A percentile compares a stretch with the other conserved stretches of the same genome.
These are phyloP conservation scores for Ascocoryne sarcoides DNA, from an alignment of 2,329 filamentous ascomycete species.

Conservation along the genomic window DNA sequence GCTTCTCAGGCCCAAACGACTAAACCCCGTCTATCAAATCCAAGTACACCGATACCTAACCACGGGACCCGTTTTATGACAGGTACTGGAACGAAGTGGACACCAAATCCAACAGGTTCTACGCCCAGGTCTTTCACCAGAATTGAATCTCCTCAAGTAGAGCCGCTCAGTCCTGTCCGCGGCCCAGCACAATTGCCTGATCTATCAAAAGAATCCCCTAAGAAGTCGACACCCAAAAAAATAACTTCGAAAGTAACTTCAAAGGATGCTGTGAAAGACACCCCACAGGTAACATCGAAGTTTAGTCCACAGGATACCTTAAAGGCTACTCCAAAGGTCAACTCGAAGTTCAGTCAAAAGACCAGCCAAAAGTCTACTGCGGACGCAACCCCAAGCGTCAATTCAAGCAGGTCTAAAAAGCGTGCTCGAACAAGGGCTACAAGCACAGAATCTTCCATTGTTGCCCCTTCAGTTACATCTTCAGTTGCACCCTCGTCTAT, in stretches of 20 bases:
- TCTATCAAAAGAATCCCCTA: constrained; percentile 12
- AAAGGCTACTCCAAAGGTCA: too few relatives aligned
- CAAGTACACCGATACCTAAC: constrained; percentile 20
- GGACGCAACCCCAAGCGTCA: not conserved
- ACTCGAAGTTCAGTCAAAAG: too few relatives aligned
- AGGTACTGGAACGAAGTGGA: constrained; percentile 49
- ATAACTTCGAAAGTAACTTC: too few relatives aligned
- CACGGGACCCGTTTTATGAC: constrained; percentile 15
- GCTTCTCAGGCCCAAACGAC: constrained; percentile 8
- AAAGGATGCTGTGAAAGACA: too few relatives aligned
- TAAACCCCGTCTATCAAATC: constrained; percentile 11
- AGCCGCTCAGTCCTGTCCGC: constrained; percentile 49
- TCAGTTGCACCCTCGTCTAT: constrained; percentile 39
- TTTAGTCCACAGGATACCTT: too few relatives aligned
- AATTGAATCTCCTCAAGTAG: constrained; percentile 43
- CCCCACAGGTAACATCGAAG: too few relatives aligned
- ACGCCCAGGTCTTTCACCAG: constrained; percentile 41
- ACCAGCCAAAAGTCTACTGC: not conserved
- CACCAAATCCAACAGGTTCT: constrained; percentile 45
- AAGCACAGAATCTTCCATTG: constrained; percentile 21
- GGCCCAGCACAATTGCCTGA: constrained; percentile 31
- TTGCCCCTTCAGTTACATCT: constrained; percentile 35
- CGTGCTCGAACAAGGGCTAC: not conserved
- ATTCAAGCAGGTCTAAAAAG: not conserved
- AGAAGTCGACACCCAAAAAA: constrained; percentile 13